phyloP scores from a whole-genome alignment of 352 stramenopile genomes.

The Phytophthora sp. region DNA sequence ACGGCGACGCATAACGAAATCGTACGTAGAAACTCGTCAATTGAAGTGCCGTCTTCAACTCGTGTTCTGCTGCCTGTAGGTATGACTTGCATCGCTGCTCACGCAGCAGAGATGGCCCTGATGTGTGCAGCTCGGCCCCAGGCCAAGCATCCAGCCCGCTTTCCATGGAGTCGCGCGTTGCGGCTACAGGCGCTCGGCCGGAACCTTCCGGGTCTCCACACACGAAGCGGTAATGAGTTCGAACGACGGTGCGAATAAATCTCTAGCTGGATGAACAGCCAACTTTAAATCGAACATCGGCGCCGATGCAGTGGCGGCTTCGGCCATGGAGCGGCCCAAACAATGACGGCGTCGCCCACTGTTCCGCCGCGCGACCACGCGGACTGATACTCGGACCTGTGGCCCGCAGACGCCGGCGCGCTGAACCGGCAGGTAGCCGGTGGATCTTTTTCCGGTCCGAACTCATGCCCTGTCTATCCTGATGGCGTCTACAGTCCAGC shows the following conservation, averaged over 20 bases:
- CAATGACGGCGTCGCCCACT: too few relatives aligned
- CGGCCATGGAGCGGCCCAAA: not conserved
- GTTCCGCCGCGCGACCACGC: conserved; percentile 1
- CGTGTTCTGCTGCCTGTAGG: not conserved
- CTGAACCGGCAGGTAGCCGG: conserved; percentile 26
- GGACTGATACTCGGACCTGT: not conserved
- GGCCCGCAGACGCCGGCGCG: not conserved
- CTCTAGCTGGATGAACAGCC: conserved; percentile 13
- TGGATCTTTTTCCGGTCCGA: conserved; percentile 32
- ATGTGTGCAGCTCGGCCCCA: conserved; percentile 15
- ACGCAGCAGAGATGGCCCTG: not conserved
- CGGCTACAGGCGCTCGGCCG: conserved; percentile 4
- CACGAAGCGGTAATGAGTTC: conserved; percentile 9
- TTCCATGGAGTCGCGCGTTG: conserved; percentile 13
- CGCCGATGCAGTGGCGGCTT: conserved; percentile 1
- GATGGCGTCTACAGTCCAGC: not conserved
- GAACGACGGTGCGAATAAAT: too few relatives aligned
- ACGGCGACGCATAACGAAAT: conserved; percentile 18
- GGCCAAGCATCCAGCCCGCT: conserved; percentile 1
- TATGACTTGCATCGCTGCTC: not conserved
- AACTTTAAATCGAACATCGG: conserved; percentile 43
- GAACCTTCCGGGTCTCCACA: conserved; percentile 31
- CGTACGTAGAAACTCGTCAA: conserved; percentile 18
- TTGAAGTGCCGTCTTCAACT: conserved; percentile 7
- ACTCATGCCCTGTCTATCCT: not conserved